These are phyloP conservation scores for Zygosaccharomyces sapae DNA, from an alignment of 1,139 yeast genomes.

Conservation along the genomic window DNA sequence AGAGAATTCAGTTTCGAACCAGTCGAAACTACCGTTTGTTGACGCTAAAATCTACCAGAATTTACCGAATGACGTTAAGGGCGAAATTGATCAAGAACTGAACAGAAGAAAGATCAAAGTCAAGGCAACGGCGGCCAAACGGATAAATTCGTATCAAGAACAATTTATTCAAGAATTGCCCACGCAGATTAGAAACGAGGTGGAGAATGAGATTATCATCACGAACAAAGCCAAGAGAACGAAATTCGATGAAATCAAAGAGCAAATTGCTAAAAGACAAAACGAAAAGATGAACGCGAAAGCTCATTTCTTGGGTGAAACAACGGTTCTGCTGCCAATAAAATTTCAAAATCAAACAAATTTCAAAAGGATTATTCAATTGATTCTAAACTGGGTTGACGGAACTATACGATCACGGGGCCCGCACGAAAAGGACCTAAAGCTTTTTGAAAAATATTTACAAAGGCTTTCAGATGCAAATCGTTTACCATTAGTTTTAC, in stretches of 20 bases:
- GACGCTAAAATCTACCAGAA: constrained; percentile 9
- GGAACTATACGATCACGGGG: constrained; percentile 44
- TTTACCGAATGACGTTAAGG: constrained; percentile 19
- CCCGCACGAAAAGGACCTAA: constrained; percentile 57
- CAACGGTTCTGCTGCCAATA: constrained; percentile 33
- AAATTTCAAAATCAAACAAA: constrained; percentile 39
- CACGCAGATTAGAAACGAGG: constrained; percentile 32
- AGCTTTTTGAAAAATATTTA: constrained; percentile 38
- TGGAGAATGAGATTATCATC: constrained; percentile 32
- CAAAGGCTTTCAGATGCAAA: constrained; percentile 25
- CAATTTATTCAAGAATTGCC: constrained; percentile 30
- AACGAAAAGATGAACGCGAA: constrained; percentile 30
- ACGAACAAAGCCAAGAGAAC: constrained; percentile 37
- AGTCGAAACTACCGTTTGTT: constrained; percentile 18
- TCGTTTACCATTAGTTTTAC: constrained; percentile 23
- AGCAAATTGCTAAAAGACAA: constrained; percentile 31
- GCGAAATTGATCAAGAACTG: constrained; percentile 13
- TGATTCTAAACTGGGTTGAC: constrained; percentile 48
- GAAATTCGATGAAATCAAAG: constrained; percentile 19
- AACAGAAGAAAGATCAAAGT: constrained; percentile 12
- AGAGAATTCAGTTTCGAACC: constrained; percentile 22
- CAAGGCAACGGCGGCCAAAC: background rate
- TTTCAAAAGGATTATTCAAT: constrained; percentile 38
- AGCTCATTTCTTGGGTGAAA: constrained; percentile 26
- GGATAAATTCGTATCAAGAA: constrained; percentile 22